A percentile compares a stretch with the other conserved stretches of the same genome.
These are phyloP conservation scores for Maudiozyma barnettii DNA, from an alignment of 805 yeast genomes.

Conservation along the genomic window DNA sequence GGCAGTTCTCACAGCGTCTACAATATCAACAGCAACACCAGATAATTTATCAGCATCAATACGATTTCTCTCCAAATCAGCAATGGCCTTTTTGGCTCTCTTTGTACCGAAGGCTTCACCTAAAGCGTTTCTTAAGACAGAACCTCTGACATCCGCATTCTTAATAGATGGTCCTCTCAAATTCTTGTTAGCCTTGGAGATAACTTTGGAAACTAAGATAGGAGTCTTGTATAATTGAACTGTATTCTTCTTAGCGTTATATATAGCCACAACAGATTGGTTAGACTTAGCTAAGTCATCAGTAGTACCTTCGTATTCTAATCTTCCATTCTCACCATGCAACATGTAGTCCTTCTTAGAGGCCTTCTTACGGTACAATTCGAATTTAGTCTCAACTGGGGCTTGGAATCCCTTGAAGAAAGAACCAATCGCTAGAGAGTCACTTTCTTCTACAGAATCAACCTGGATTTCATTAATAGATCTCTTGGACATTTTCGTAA, in stretches of 20 bases:
- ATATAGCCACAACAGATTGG: constrained; percentile 65
- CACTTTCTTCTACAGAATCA: constrained; percentile 36
- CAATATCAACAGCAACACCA: constrained; percentile 67
- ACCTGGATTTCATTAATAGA: constrained; percentile 13
- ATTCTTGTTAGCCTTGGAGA: constrained; percentile 49
- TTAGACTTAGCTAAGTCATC: constrained; percentile 32
- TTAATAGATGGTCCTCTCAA: constrained; percentile 55
- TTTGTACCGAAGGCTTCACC: constrained; percentile 98
- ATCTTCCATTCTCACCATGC: constrained; percentile 69
- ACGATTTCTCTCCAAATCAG: constrained; percentile 69
- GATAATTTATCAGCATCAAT: constrained; percentile 77
- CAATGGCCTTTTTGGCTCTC: constrained; percentile 85
- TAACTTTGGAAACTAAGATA: constrained; percentile 50
- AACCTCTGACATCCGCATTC: constrained; percentile 38
- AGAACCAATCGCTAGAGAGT: constrained; percentile 51
- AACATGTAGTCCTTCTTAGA: constrained; percentile 36
- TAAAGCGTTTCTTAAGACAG: constrained; percentile 65
- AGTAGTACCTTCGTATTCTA: constrained; percentile 60
- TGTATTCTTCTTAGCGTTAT: constrained; percentile 55
- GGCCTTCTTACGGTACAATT: constrained; percentile 43
- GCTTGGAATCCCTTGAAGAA: constrained; percentile 70
- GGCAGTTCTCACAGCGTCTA: constrained; percentile 63
- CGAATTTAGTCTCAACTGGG: constrained; percentile 50
- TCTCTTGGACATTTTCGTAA: constrained; percentile 7
- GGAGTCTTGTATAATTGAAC: constrained; percentile 60